Conservation (phyloP, 352 stramenopile species). For the Phytophthora hybrid region DNA sequence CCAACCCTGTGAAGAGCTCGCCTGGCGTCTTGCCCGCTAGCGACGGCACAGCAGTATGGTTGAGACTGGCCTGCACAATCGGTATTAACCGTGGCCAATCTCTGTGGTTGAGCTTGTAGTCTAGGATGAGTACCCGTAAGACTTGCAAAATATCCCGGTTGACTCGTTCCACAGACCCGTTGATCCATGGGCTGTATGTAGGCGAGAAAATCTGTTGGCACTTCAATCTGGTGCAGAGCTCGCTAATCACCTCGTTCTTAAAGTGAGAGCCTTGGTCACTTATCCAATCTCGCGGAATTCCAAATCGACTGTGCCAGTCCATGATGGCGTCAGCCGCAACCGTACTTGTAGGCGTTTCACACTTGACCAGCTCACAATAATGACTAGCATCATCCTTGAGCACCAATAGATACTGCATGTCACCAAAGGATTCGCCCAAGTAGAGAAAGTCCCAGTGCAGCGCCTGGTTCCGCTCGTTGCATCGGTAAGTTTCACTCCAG, state of each 20-base stretch:
- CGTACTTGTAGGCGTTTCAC: conserved; percentile 27
- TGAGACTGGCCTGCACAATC: background rate
- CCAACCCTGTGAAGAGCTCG: background rate
- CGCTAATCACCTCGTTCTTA: conserved; percentile 38
- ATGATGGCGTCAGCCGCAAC: conserved; percentile 37
- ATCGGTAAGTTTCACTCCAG: conserved; percentile 15
- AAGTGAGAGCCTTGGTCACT: conserved; percentile 45
- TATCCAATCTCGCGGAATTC: conserved; percentile 40
- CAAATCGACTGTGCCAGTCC: conserved; percentile 40
- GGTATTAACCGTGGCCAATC: background rate
- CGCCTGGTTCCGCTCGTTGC: conserved; percentile 6
- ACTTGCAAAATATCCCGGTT: conserved; percentile 49
- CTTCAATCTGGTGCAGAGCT: conserved; percentile 30
- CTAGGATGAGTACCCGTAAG: too few species aligned
- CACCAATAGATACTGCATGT: conserved; percentile 10
- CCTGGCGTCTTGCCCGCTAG: background rate
- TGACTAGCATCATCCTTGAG: conserved; percentile 44
- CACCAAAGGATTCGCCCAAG: conserved; percentile 31
- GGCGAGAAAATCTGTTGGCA: conserved; percentile 38
- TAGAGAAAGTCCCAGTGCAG: conserved; percentile 48
- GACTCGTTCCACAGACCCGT: conserved; percentile 39
- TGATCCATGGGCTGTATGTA: conserved; percentile 44
- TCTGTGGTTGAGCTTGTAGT: too few species aligned
- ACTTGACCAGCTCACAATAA: conserved; percentile 39
- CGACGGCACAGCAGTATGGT: background rate